These are phyloP conservation scores for Phytophthora pseudosyringae DNA, from an alignment of 352 stramenopile genomes.

Conservation along the genomic window DNA sequence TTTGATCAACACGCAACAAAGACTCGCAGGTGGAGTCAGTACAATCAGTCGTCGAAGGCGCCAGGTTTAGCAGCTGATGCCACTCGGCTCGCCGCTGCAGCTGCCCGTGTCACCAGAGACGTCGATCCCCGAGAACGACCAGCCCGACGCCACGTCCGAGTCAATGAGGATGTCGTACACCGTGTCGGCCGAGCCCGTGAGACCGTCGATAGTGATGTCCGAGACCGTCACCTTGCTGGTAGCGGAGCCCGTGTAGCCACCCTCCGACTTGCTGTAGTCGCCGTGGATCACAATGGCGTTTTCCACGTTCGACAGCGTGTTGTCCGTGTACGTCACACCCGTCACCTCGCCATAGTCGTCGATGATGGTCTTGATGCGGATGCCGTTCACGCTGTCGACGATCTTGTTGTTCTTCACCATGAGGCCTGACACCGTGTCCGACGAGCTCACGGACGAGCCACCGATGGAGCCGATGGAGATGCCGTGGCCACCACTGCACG, in stretches of 20 bases:
- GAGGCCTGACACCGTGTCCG: slow-evolving; percentile 35
- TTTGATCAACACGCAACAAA: too few relatives aligned
- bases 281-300: slow-evolving; percentile 27
- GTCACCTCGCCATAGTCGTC: slow-evolving; percentile 30
- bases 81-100: slow-evolving; percentile 29
- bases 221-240: slow-evolving; percentile 25
- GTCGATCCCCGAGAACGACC: too few relatives aligned
- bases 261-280: slow-evolving; percentile 27
- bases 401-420: slow-evolving; percentile 40
- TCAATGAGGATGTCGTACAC: slow-evolving; percentile 35
- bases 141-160: slow-evolving; percentile 13
- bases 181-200: slow-evolving; percentile 23
- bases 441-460: slow-evolving; percentile 9
- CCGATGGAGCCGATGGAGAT: slow-evolving; percentile 45
- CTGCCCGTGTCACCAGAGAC: slow-evolving; percentile 18
- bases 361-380: slow-evolving; percentile 46
- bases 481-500: slow-evolving; percentile 26
- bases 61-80: slow-evolving; percentile 30
- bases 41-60: too few relatives aligned
- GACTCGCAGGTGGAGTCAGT: too few relatives aligned
- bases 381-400: slow-evolving; percentile 32
- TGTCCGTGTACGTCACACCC: slow-evolving; percentile 31
- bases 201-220: slow-evolving; percentile 16
- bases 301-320: slow-evolving; percentile 25
- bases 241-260: slow-evolving; percentile 14